phyloP scores from a whole-genome alignment of 257 asterid genomes.

The Capsicum chinense region DNA sequence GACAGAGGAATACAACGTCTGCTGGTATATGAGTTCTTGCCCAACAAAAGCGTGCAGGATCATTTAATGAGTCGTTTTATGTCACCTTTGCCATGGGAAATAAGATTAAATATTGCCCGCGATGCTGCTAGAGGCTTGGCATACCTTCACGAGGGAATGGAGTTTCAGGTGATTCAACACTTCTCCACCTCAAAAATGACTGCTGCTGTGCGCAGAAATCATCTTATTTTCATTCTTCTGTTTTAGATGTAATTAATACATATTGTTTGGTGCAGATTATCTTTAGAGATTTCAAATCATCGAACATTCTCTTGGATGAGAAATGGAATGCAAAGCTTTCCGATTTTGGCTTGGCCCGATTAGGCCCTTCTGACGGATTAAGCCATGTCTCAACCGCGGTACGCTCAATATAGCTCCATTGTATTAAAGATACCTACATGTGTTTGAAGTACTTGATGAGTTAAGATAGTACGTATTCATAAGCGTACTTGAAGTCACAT shows the following conservation, averaged over 20 bases:
- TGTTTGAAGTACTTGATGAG: no score
- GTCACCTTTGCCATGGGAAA: conserved; percentile 75
- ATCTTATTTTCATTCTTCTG: neutral
- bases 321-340: conserved; percentile 90
- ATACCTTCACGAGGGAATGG: conserved; percentile 95
- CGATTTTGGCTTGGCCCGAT: conserved; percentile 83
- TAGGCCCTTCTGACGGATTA: conserved; percentile 81
- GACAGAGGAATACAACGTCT: conserved; percentile 93
- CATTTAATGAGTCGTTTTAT: conserved; percentile 68
- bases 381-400: conserved; percentile 94
- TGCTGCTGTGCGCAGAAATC: neutral
- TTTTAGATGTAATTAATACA: neutral
- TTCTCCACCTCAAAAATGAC: neutral
- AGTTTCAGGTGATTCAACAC: conserved; percentile 63
- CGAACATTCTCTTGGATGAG: conserved; percentile 86
- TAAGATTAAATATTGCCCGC: conserved; percentile 68
- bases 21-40: conserved; percentile 72
- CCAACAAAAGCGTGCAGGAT: conserved; percentile 75
- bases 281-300: conserved; percentile 89
- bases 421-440: neutral
- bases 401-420: conserved; percentile 18
- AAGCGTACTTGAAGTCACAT: no score
- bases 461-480: no score
- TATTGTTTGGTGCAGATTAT: conserved; percentile 61
- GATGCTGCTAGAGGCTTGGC: conserved; percentile 82